Percentiles rank a stretch among this genome's conserved stretches.
Evolutionary conservation across 768 basidiomycete species (phyloP).

Genomic region (Boletellus sp.): DNA sequence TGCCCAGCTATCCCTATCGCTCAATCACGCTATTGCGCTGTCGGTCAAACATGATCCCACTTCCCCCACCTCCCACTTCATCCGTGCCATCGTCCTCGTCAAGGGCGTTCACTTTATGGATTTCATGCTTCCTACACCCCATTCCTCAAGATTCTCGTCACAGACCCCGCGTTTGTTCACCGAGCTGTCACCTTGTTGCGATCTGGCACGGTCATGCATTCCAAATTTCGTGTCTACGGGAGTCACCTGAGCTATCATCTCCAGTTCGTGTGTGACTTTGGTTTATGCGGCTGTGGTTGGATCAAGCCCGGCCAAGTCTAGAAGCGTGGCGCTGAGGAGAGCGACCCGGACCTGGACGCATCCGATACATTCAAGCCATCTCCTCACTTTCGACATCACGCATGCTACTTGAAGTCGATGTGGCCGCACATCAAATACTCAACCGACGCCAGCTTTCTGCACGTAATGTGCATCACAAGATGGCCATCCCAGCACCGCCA

Average conservation of each 20-base stretch:
- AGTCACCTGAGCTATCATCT: slow-evolving; percentile 84
- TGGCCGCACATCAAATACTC: slow-evolving; percentile 74
- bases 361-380: slow-evolving; percentile 42
- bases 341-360: slow-evolving; percentile 12
- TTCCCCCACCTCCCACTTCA: slow-evolving; percentile 52
- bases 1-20: slow-evolving; percentile 59
- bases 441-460: slow-evolving; percentile 68
- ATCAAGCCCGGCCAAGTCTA: slow-evolving; percentile 70
- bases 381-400: slow-evolving; percentile 64
- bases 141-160: slow-evolving; percentile 82
- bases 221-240: slow-evolving; percentile 78
- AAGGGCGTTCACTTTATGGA: slow-evolving; percentile 98
- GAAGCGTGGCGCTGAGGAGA: slow-evolving; percentile 44
- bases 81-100: slow-evolving; percentile 77
- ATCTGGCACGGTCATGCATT: slow-evolving; percentile 79
- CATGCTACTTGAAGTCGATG: slow-evolving; percentile 80
- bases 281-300: slow-evolving; percentile 91
- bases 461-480: slow-evolving; percentile 63
- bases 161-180: slow-evolving; percentile 64
- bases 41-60: slow-evolving; percentile 72
- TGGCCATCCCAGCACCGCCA: slow-evolving; percentile 53
- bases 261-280: slow-evolving; percentile 94
- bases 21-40: slow-evolving; percentile 84
- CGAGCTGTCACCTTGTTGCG: slow-evolving; percentile 74
- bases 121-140: slow-evolving; percentile 82